Percentiles rank a stretch among this genome's conserved stretches.
These are phyloP conservation scores for Penicillium polonicum DNA, from an alignment of 2,329 filamentous ascomycete genomes.

Conservation along the genomic window DNA sequence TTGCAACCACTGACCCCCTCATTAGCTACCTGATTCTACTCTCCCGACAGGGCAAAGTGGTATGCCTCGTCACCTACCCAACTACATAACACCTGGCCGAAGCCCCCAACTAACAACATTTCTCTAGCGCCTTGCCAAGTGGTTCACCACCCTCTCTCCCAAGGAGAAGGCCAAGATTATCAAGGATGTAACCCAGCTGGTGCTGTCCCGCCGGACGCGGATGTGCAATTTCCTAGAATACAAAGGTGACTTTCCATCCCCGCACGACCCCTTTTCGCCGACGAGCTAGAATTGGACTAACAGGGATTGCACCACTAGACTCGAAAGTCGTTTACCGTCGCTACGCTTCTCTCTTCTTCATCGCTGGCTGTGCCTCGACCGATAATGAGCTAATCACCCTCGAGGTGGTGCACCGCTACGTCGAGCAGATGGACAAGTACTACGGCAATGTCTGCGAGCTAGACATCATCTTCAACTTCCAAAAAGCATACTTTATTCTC, in stretches of 20 bases:
- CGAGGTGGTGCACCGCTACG: constrained; percentile 98
- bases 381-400: constrained; percentile 98
- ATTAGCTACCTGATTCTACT: constrained; percentile 92
- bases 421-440: constrained; percentile 99
- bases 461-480: constrained; percentile 99
- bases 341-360: constrained; percentile 99
- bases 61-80: constrained; percentile 57
- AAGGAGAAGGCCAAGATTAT: constrained; percentile 99
- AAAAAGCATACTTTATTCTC: constrained; percentile 98
- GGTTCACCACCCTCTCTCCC: constrained; percentile 96
- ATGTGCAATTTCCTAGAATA: constrained; percentile 99
- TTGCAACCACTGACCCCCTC: constrained; percentile 9
- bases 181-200: constrained; percentile 97
- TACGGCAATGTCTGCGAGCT: constrained; percentile 99
- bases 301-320: constrained; percentile 55
- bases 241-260: constrained; percentile 65
- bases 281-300: constrained; percentile 1
- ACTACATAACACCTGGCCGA: constrained; percentile 24
- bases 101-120: constrained; percentile 30
- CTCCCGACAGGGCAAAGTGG: constrained; percentile 98
- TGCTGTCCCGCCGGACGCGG: constrained; percentile 89
- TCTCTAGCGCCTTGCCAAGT: constrained; percentile 89
- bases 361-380: constrained; percentile 92
- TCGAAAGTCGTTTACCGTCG: constrained; percentile 98
- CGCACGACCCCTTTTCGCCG: constrained; percentile 4